Percentiles rank a stretch among this genome's conserved stretches.
Conservation (phyloP, 1,284 basidiomycete species). For the Microstroma glucosiphilum region DNA sequence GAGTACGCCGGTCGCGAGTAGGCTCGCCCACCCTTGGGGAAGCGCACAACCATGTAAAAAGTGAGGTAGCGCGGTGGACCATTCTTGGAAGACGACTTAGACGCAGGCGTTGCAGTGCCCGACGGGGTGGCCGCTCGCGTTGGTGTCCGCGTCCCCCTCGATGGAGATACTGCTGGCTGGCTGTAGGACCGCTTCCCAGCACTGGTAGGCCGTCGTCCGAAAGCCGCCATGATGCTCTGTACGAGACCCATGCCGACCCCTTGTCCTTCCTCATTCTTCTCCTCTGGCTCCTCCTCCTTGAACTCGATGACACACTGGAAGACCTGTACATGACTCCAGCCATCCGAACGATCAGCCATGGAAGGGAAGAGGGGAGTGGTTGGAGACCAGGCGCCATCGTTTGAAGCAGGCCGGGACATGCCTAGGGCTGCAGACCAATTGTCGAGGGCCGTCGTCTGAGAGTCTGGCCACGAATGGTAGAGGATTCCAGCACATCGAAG, state of each 20-base stretch:
- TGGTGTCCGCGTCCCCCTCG: slow-evolving; percentile 8
- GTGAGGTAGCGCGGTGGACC: slow-evolving; percentile 19
- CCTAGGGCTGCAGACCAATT: background rate
- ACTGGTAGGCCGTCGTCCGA: slow-evolving; percentile 28
- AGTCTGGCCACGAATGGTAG: slow-evolving; percentile 53
- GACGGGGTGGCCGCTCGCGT: background rate
- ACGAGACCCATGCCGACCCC: slow-evolving; percentile 23
- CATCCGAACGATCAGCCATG: slow-evolving; percentile 22
- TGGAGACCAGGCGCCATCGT: slow-evolving; percentile 15
- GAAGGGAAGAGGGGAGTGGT: slow-evolving; percentile 26
- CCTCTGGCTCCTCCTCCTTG: slow-evolving; percentile 23
- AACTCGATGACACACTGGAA: slow-evolving; percentile 44
- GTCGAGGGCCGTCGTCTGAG: slow-evolving; percentile 1
- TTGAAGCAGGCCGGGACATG: background rate
- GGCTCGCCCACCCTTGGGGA: slow-evolving; percentile 26
- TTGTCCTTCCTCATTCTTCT: slow-evolving; percentile 8
- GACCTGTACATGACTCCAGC: slow-evolving; percentile 39
- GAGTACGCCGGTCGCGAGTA: slow-evolving; percentile 20
- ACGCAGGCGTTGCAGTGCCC: background rate
- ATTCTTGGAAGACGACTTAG: background rate
- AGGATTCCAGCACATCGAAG: slow-evolving; percentile 56
- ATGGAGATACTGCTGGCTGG: slow-evolving; percentile 19
- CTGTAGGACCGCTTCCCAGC: slow-evolving; percentile 15
- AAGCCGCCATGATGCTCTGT: slow-evolving; percentile 44
- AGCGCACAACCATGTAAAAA: slow-evolving; percentile 38